Evolutionary conservation across 371 early-diverging fungal genomes (phyloP).

Genomic region (Nematocida sp.): DNA sequence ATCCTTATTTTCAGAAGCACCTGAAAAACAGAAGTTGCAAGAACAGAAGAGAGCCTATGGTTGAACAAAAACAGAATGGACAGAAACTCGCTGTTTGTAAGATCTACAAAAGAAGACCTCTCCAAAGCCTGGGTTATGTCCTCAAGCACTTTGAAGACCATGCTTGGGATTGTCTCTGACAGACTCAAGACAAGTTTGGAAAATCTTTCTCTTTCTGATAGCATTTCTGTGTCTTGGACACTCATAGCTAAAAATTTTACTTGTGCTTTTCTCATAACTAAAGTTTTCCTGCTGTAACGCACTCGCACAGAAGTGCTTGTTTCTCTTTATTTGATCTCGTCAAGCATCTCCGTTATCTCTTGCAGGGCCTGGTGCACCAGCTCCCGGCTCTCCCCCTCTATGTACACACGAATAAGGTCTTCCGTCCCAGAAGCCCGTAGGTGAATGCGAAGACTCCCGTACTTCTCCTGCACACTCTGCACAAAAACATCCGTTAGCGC

Average conservation of each 20-base stretch:
- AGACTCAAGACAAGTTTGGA: too few species aligned
- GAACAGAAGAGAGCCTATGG: neutral
- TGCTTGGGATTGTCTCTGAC: too few species aligned
- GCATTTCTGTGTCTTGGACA: too few species aligned
- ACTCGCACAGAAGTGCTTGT: neutral
- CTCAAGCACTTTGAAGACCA: too few species aligned
- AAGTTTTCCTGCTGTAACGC: too few species aligned
- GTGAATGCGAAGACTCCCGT: conserved; percentile 24
- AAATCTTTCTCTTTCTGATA: too few species aligned
- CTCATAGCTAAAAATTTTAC: too few species aligned
- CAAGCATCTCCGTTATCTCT: conserved; percentile 8
- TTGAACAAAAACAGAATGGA: conserved; percentile 11
- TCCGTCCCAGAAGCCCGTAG: conserved; percentile 94
- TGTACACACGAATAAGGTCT: conserved; percentile 93
- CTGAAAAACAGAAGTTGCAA: conserved; percentile 1
- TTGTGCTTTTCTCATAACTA: too few species aligned
- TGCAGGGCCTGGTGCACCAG: conserved; percentile 5
- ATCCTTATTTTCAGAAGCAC: neutral
- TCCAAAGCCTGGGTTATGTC: too few species aligned
- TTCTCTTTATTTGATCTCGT: neutral
- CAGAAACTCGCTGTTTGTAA: conserved; percentile 23
- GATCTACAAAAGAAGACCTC: too few species aligned
- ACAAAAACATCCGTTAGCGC: conserved; percentile 69
- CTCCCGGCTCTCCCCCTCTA: conserved; percentile 62
- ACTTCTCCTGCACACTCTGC: conserved; percentile 77